phyloP scores from a whole-genome alignment of 345 rosid species.

The Hibiscus mutabilis region DNA sequence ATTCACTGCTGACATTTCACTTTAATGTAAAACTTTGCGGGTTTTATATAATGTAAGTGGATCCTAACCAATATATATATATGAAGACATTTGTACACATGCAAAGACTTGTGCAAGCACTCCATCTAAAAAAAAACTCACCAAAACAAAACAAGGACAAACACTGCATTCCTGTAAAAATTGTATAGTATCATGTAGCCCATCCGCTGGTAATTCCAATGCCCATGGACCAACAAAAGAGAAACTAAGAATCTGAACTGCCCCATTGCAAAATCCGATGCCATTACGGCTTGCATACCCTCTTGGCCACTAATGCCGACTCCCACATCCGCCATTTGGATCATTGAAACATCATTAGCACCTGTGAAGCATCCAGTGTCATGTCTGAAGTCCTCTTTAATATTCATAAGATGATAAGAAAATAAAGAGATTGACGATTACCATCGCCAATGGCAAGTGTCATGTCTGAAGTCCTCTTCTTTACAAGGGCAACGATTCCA shows the following conservation, averaged over 20 bases:
- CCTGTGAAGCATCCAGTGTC: slow-evolving; percentile 37
- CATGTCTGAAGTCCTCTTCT: slow-evolving; percentile 83
- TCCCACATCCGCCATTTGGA: slow-evolving; percentile 99
- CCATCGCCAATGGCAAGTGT: slow-evolving; percentile 33
- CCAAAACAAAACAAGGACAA: slow-evolving; percentile 52
- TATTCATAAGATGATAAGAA: background rate
- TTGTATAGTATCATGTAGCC: slow-evolving; percentile 96
- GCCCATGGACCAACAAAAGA: slow-evolving; percentile 89
- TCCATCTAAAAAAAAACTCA: background rate
- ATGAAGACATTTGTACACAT: no score
- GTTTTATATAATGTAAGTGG: no score
- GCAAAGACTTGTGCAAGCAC: no score
- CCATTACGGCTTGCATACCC: slow-evolving; percentile 99
- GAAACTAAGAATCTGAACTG: slow-evolving; percentile 95
- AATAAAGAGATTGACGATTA: slow-evolving; percentile 28
- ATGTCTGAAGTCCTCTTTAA: background rate
- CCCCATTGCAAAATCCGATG: slow-evolving; percentile 98
- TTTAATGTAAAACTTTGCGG: background rate
- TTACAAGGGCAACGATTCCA: slow-evolving; percentile 92
- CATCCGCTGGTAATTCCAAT: slow-evolving; percentile 99
- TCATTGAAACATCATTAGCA: slow-evolving; percentile 99
- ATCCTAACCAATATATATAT: no score
- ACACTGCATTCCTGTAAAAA: slow-evolving; percentile 92
- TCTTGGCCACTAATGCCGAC: slow-evolving; percentile 97
- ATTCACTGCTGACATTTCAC: background rate